phyloP scores from a whole-genome alignment of 1,284 basidiomycete genomes.

The Tremellales sp. region DNA sequence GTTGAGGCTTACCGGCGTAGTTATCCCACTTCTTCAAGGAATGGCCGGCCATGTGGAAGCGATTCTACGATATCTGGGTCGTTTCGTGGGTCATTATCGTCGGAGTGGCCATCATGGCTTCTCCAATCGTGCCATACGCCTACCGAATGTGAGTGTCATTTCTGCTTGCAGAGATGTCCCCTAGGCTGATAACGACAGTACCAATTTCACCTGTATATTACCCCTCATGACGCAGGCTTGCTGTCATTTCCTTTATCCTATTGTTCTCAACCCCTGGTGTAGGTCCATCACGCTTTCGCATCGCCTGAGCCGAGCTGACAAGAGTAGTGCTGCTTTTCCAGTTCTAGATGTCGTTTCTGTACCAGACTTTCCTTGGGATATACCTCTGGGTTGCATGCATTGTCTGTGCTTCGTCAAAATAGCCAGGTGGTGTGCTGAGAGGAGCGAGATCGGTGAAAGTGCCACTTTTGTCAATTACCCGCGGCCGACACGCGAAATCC shows the following conservation, averaged over 20 bases:
- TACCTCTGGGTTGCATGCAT: no score
- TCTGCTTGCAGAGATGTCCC: no score
- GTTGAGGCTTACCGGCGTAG: no score
- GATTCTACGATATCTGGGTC: conserved; percentile 56
- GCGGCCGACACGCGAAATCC: no score
- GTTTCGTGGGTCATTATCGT: conserved; percentile 35
- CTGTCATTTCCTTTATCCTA: conserved; percentile 37
- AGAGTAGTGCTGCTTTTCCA: conserved; percentile 33
- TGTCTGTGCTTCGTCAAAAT: no score
- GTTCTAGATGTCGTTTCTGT: no score
- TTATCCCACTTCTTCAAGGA: conserved; percentile 90
- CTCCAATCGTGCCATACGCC: conserved; percentile 27
- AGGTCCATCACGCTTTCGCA: conserved; percentile 6
- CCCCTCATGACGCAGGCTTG: conserved; percentile 37
- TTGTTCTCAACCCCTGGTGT: conserved; percentile 39
- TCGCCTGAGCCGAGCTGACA: not conserved
- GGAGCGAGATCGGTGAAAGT: no score
- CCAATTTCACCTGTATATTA: conserved; percentile 39
- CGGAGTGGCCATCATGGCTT: conserved; percentile 35
- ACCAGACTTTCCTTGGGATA: no score
- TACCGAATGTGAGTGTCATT: conserved; percentile 33
- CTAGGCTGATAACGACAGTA: conserved; percentile 10
- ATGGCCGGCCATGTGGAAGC: conserved; percentile 71
- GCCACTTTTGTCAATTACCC: no score
- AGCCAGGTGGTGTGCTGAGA: no score